A percentile compares a stretch with the other conserved stretches of the same genome.
These are phyloP conservation scores for Monosporascus sp. DNA, from an alignment of 2,329 filamentous ascomycete genomes.

Conservation along the genomic window DNA sequence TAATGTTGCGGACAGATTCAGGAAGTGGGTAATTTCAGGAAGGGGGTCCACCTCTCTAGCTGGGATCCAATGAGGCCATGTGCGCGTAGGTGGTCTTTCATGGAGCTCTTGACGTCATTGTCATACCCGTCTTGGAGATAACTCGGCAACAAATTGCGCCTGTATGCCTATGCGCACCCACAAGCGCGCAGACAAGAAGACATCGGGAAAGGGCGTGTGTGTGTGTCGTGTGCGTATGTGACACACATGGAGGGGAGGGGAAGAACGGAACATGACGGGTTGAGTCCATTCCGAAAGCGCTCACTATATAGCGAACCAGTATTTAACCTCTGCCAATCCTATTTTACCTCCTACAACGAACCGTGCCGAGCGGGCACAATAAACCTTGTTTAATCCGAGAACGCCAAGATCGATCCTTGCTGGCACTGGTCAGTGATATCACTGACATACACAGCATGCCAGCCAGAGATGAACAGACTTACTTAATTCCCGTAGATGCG, in stretches of 20 bases:
- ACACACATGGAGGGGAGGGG: too few species aligned
- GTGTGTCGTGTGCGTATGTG: neutral
- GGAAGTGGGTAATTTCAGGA: too few species aligned
- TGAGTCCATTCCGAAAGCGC: too few species aligned
- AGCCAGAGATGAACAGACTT: too few species aligned
- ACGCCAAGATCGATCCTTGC: neutral
- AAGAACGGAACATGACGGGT: too few species aligned
- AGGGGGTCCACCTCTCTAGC: too few species aligned
- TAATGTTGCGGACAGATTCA: too few species aligned
- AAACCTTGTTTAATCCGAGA: conserved; percentile 4
- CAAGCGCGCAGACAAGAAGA: neutral
- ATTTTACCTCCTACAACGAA: conserved; percentile 14
- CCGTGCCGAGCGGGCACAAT: conserved; percentile 22
- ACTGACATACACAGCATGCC: too few species aligned
- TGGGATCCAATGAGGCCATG: too few species aligned
- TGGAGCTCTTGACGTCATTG: neutral
- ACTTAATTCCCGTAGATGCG: too few species aligned
- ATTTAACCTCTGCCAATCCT: conserved; percentile 1
- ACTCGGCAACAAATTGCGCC: neutral
- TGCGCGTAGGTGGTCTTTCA: too few species aligned
- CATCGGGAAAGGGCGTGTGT: neutral
- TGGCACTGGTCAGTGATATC: too few species aligned
- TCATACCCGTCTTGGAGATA: neutral
- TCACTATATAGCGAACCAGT: neutral
- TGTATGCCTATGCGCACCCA: neutral